These are phyloP conservation scores for Aspergillus aculeatinus DNA, from an alignment of 2,329 filamentous ascomycete genomes.

Conservation along the genomic window DNA sequence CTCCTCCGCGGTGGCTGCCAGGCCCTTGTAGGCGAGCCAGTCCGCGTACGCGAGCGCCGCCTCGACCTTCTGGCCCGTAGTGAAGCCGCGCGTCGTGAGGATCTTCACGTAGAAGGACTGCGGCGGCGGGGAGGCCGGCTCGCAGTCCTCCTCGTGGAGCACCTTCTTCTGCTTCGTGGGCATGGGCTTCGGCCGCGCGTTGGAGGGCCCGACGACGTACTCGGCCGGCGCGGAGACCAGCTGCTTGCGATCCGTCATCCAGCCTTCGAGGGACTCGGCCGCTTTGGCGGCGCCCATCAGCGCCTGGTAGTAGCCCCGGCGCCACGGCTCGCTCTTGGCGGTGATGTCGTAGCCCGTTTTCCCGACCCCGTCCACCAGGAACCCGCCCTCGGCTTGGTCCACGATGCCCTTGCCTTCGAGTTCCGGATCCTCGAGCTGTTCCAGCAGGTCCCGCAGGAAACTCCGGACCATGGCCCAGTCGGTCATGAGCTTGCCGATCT, in stretches of 20 bases:
- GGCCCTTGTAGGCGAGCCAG: slow-evolving; percentile 76
- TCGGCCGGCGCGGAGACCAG: slow-evolving; percentile 68
- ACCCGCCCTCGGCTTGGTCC: slow-evolving; percentile 54
- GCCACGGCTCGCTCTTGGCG: slow-evolving; percentile 77
- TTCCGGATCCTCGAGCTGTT: slow-evolving; percentile 66
- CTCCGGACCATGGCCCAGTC: slow-evolving; percentile 69
- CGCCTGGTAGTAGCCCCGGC: slow-evolving; percentile 78
- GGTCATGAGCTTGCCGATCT: slow-evolving; percentile 53
- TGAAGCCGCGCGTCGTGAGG: slow-evolving; percentile 76
- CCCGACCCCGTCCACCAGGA: slow-evolving; percentile 56
- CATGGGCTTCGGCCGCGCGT: slow-evolving; percentile 73
- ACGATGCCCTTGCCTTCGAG: slow-evolving; percentile 67
- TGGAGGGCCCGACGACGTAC: slow-evolving; percentile 77
- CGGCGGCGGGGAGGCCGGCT: slow-evolving; percentile 65
- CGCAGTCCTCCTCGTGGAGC: slow-evolving; percentile 74
- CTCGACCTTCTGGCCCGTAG: slow-evolving; percentile 72
- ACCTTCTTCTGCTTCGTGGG: slow-evolving; percentile 61
- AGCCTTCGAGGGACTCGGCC: slow-evolving; percentile 79
- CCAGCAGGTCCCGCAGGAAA: slow-evolving; percentile 60
- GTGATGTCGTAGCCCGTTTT: slow-evolving; percentile 66
- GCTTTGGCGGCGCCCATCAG: slow-evolving; percentile 74
- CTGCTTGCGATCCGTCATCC: slow-evolving; percentile 68
- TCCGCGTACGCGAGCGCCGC: slow-evolving; percentile 80
- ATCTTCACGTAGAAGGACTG: slow-evolving; percentile 80
- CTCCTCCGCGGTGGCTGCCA: slow-evolving; percentile 64